A percentile compares a stretch with the other conserved stretches of the same genome.
Conservation (phyloP, 2,329 filamentous ascomycete species). For the Shiraia bambusicola region DNA sequence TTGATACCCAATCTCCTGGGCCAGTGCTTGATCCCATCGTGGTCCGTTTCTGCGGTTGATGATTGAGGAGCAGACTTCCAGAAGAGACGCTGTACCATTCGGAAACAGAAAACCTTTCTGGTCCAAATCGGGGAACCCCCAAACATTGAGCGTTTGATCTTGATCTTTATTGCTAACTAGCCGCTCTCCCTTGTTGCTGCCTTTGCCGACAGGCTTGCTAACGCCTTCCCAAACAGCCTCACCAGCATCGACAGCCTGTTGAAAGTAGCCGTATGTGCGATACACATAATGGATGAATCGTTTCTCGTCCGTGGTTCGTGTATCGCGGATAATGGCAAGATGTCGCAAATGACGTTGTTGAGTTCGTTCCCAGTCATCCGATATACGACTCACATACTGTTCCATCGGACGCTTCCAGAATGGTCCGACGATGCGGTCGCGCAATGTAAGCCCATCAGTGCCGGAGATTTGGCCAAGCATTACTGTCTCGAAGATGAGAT, state of each 20-base stretch:
- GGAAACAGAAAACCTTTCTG: slow-evolving; percentile 20
- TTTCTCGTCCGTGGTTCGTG: slow-evolving; percentile 49
- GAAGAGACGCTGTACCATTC: slow-evolving; percentile 29
- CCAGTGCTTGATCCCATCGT: slow-evolving; percentile 30
- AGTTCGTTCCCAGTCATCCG: slow-evolving; percentile 58
- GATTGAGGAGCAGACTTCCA: slow-evolving; percentile 26
- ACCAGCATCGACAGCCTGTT: slow-evolving; percentile 54
- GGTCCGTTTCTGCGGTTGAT: slow-evolving; percentile 18
- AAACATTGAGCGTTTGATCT: slow-evolving; percentile 21
- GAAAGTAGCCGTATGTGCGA: slow-evolving; percentile 56
- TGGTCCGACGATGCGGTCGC: slow-evolving; percentile 47
- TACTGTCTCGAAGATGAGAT: slow-evolving; percentile 55
- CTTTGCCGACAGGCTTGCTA: slow-evolving; percentile 30
- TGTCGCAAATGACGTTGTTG: slow-evolving; percentile 61
- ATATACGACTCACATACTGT: slow-evolving; percentile 53
- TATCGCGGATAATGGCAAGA: slow-evolving; percentile 58
- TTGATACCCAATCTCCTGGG: slow-evolving; percentile 25
- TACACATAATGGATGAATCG: slow-evolving; percentile 55
- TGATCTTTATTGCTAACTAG: slow-evolving; percentile 8
- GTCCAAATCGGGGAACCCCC: slow-evolving; percentile 31
- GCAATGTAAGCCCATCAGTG: slow-evolving; percentile 50
- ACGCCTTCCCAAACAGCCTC: slow-evolving; percentile 58
- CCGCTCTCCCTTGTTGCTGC: slow-evolving; percentile 9
- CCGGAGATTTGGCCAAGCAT: slow-evolving; percentile 51
- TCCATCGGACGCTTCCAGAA: slow-evolving; percentile 60